Evolutionary conservation across 78 protist species (phyloP).

Genomic region (Dictyostelium intermedium): DNA sequence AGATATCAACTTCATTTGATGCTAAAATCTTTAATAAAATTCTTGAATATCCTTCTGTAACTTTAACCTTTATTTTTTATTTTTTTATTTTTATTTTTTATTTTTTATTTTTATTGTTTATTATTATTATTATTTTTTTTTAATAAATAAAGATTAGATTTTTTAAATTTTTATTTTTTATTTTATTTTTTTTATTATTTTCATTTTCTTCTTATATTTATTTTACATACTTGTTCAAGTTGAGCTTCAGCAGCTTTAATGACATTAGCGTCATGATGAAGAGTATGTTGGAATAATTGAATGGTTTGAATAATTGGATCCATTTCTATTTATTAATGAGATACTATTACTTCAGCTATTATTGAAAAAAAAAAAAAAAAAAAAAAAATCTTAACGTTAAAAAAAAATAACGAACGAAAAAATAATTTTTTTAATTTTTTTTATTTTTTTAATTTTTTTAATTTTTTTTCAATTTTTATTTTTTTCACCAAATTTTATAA

Average conservation of each 20-base stretch:
- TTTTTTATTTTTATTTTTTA: neutral
- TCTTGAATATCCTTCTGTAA: conserved; percentile 13
- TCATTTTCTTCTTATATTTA: neutral
- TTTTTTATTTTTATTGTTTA: neutral
- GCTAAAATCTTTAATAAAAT: conserved; percentile 44
- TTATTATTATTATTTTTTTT: neutral
- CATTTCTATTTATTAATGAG: neutral
- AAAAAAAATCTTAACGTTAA: neutral
- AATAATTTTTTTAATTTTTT: neutral
- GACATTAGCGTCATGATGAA: neutral
- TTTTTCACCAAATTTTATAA: neutral
- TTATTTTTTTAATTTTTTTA: neutral
- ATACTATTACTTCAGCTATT: neutral
- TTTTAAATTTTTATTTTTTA: neutral
- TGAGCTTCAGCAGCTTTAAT: conserved; percentile 13
- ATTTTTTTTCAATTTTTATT: neutral
- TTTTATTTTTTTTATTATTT: neutral
- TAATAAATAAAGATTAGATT: neutral
- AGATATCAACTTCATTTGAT: conserved; percentile 51
- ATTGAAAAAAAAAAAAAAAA: neutral
- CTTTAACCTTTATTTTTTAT: conserved; percentile 1
- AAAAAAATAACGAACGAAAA: neutral
- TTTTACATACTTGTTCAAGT: neutral
- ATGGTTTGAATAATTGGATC: conserved; percentile 11
- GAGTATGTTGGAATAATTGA: conserved; percentile 16